A percentile compares a stretch with the other conserved stretches of the same genome.
phyloP scores from a whole-genome alignment of 768 basidiomycete genomes.

The Jaapia argillacea region DNA sequence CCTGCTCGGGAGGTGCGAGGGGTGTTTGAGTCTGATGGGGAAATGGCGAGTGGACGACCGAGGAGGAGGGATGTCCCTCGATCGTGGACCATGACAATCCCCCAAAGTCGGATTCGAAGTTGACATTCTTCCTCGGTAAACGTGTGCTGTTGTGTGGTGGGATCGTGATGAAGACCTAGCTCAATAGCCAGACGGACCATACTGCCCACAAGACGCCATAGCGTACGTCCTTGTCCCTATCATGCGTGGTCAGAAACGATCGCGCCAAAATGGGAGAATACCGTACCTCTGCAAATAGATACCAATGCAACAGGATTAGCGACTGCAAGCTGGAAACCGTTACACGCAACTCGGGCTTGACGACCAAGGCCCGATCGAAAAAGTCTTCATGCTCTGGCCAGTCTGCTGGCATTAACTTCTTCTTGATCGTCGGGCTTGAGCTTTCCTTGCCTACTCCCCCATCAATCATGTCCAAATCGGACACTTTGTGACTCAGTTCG shows the following conservation, averaged over 20 bases:
- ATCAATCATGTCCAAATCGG: constrained; percentile 37
- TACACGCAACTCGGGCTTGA: constrained; percentile 78
- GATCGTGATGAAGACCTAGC: constrained; percentile 81
- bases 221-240: constrained; percentile 79
- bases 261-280: neutral
- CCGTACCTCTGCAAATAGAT: constrained; percentile 77
- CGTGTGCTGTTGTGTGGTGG: constrained; percentile 46
- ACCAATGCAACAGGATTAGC: constrained; percentile 79
- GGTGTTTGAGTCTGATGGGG: constrained; percentile 77
- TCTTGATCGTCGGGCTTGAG: constrained; percentile 29
- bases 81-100: constrained; percentile 77
- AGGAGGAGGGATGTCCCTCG: constrained; percentile 83
- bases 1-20: constrained; percentile 49
- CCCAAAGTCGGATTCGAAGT: constrained; percentile 76
- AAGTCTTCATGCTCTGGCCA: constrained; percentile 85
- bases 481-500: constrained; percentile 65
- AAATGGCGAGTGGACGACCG: constrained; percentile 75
- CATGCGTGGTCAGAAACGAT: constrained; percentile 5
- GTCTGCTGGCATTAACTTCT: constrained; percentile 50
- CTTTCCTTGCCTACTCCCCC: constrained; percentile 24
- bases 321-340: constrained; percentile 79
- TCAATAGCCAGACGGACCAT: constrained; percentile 77
- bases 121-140: constrained; percentile 75
- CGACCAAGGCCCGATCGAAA: constrained; percentile 65
- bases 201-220: constrained; percentile 84